These are phyloP conservation scores for Metarhizium robertsii DNA, from an alignment of 2,329 filamentous ascomycete genomes.

Conservation along the genomic window DNA sequence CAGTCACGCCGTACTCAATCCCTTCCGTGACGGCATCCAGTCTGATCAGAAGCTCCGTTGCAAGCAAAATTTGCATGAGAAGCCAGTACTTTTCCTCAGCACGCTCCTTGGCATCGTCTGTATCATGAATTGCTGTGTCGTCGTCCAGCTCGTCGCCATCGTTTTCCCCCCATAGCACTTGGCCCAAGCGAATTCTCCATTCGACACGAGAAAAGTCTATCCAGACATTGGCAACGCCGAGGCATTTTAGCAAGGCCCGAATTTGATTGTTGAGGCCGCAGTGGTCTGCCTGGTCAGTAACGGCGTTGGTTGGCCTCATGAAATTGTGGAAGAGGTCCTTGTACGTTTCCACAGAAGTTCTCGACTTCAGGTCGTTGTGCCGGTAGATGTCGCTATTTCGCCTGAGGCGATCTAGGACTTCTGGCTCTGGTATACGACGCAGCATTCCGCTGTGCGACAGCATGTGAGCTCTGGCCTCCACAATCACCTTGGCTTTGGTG, in stretches of 20 bases:
- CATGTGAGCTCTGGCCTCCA: conserved; percentile 49
- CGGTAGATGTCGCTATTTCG: conserved; percentile 47
- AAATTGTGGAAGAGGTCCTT: conserved; percentile 52
- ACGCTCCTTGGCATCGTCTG: conserved; percentile 37
- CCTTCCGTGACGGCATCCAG: conserved; percentile 54
- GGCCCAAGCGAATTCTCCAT: conserved; percentile 64
- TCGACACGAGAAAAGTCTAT: conserved; percentile 66
- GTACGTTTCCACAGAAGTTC: conserved; percentile 48
- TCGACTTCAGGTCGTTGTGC: conserved; percentile 39
- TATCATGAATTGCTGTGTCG: conserved; percentile 40
- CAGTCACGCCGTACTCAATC: conserved; percentile 43
- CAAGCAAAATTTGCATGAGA: conserved; percentile 53
- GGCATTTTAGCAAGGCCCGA: conserved; percentile 54
- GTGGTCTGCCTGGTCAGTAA: conserved; percentile 48
- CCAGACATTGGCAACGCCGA: conserved; percentile 60
- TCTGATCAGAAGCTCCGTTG: conserved; percentile 56
- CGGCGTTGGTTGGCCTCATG: conserved; percentile 45
- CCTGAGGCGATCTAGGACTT: conserved; percentile 49
- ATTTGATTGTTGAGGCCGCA: conserved; percentile 62
- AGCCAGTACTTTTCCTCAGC: conserved; percentile 59
- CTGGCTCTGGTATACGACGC: conserved; percentile 45
- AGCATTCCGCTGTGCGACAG: conserved; percentile 43
- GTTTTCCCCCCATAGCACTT: conserved; percentile 56
- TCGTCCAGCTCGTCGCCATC: conserved; percentile 44
- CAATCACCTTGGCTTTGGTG: conserved; percentile 42